Conservation (phyloP, 2,329 filamentous ascomycete species). For the Sphaerulina vaccinii region DNA sequence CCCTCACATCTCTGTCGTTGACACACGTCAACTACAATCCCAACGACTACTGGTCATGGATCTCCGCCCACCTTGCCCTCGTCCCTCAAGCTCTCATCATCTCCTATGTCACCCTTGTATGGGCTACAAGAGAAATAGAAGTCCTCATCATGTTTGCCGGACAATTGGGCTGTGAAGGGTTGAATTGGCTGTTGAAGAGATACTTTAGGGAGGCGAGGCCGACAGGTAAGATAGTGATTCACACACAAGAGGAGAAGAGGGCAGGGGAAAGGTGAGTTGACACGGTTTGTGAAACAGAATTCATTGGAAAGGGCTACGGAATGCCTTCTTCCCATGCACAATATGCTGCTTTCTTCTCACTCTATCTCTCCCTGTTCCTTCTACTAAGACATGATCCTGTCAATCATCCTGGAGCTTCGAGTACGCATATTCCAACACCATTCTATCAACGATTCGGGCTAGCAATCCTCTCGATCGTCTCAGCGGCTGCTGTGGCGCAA, state of each 20-base stretch:
- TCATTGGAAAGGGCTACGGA: constrained; percentile 89
- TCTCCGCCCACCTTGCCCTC: constrained; percentile 91
- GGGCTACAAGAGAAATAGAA: constrained; percentile 87
- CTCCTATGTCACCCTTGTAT: constrained; percentile 84
- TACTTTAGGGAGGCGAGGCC: constrained; percentile 91
- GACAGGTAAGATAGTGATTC: constrained; percentile 55
- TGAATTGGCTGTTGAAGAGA: constrained; percentile 88
- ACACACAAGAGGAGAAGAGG: constrained; percentile 12
- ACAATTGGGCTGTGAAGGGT: constrained; percentile 84
- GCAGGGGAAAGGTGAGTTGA: not conserved
- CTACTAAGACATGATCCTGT: constrained; percentile 70
- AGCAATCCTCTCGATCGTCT: constrained; percentile 42
- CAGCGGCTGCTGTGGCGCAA: constrained; percentile 60
- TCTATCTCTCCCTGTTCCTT: constrained; percentile 81
- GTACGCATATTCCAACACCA: constrained; percentile 57
- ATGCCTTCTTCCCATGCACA: constrained; percentile 97
- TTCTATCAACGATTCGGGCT: constrained; percentile 60
- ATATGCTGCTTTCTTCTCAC: constrained; percentile 87
- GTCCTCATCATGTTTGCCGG: constrained; percentile 86
- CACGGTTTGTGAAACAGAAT: constrained; percentile 47
- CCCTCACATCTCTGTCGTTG: constrained; percentile 84
- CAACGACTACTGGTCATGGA: constrained; percentile 75
- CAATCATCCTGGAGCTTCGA: constrained; percentile 42
- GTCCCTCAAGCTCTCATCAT: constrained; percentile 89
- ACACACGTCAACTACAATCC: constrained; percentile 99